phyloP scores from a whole-genome alignment of 2,329 filamentous ascomycete species.

The Helotiales sp. region DNA sequence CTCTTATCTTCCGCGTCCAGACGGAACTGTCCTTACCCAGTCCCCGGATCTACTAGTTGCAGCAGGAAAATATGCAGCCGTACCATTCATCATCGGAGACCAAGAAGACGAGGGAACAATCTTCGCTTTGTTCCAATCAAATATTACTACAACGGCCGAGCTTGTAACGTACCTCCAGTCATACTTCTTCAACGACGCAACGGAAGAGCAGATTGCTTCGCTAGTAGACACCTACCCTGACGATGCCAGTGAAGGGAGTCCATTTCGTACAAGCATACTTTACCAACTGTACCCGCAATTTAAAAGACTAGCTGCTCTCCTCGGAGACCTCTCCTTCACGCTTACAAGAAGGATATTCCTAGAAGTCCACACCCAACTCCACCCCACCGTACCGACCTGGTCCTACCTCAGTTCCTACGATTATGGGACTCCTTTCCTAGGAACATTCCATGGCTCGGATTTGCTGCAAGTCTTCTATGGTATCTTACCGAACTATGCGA shows the following conservation, averaged over 20 bases:
- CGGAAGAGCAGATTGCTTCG: slow-evolving; percentile 47
- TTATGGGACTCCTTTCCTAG: slow-evolving; percentile 68
- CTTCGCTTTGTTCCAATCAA: slow-evolving; percentile 67
- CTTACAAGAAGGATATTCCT: slow-evolving; percentile 68
- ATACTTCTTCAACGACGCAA: slow-evolving; percentile 60
- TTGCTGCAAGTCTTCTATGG: slow-evolving; percentile 61
- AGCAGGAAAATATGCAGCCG: slow-evolving; percentile 54
- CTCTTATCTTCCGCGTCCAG: slow-evolving; percentile 73
- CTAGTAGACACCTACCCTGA: slow-evolving; percentile 64
- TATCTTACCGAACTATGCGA: slow-evolving; percentile 44
- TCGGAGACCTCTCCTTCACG: slow-evolving; percentile 76
- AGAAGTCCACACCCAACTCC: slow-evolving; percentile 40
- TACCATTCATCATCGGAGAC: slow-evolving; percentile 68
- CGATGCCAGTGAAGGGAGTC: slow-evolving; percentile 53
- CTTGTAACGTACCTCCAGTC: slow-evolving; percentile 61
- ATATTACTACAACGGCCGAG: slow-evolving; percentile 60
- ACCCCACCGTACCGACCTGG: slow-evolving; percentile 64
- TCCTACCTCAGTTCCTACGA: slow-evolving; percentile 74
- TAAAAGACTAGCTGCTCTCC: slow-evolving; percentile 72
- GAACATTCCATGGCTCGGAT: slow-evolving; percentile 74
- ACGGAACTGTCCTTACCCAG: slow-evolving; percentile 60
- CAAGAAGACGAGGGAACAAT: slow-evolving; percentile 81
- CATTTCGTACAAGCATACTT: slow-evolving; percentile 66
- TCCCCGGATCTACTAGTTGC: slow-evolving; percentile 60
- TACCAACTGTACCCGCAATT: slow-evolving; percentile 75